These are phyloP conservation scores for Leishmania arabica DNA, from an alignment of 208 protist genomes.

Conservation along the genomic window DNA sequence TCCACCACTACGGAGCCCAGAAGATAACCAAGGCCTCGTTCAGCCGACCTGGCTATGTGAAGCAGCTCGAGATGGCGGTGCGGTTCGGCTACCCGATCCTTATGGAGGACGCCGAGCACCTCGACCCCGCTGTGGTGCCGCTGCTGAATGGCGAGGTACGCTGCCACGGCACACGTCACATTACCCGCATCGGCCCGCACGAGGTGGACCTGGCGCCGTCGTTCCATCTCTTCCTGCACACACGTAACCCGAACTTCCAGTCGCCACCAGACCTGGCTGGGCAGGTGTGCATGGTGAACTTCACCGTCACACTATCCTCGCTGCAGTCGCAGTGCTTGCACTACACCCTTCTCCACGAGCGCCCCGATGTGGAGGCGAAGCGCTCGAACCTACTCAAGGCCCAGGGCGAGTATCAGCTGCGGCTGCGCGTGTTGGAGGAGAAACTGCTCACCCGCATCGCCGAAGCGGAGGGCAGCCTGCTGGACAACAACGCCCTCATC, in stretches of 20 bases:
- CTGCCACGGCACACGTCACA: constrained; percentile 90
- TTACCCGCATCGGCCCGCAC: constrained; percentile 96
- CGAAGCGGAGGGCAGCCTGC: constrained; percentile 94
- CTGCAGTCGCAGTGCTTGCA: constrained; percentile 96
- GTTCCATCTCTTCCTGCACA: constrained; percentile 98
- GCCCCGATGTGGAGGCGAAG: constrained; percentile 95
- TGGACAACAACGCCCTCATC: constrained; percentile 98
- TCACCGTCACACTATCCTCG: constrained; percentile 97
- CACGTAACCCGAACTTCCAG: constrained; percentile 94
- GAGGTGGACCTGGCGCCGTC: constrained; percentile 98
- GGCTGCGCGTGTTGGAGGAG: constrained; percentile 96
- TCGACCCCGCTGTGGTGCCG: constrained; percentile 98
- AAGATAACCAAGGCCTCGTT: constrained; percentile 96
- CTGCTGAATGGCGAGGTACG: constrained; percentile 98
- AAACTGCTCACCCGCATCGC: constrained; percentile 95
- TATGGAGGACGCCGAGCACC: constrained; percentile 99
- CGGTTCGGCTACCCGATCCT: constrained; percentile 99
- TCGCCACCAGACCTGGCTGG: constrained; percentile 96
- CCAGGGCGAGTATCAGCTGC: constrained; percentile 96
- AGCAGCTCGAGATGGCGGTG: constrained; percentile 97
- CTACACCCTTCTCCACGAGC: constrained; percentile 92
- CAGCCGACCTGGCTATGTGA: constrained; percentile 96
- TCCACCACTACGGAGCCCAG: constrained; percentile 71
- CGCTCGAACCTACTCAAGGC: constrained; percentile 91
- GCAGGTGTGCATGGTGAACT: constrained; percentile 98